Conservation (phyloP, 495 filamentous ascomycete genomes). For the Hapsidospora chrysogenum region DNA sequence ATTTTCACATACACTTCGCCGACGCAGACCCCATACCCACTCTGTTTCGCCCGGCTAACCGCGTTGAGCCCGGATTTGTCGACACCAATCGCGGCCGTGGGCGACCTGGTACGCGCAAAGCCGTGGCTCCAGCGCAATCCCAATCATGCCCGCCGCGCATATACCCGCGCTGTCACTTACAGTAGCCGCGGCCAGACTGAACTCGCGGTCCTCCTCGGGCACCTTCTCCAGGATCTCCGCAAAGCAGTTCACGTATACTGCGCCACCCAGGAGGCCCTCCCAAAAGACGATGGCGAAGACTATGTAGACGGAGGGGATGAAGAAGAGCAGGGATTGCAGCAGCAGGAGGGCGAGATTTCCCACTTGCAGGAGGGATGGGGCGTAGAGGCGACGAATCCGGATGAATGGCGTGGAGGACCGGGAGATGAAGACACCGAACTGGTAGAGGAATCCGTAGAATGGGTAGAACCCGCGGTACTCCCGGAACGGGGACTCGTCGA, state of each 20-base stretch:
- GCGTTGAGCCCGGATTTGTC: slow-evolving; percentile 18
- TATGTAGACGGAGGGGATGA: slow-evolving; percentile 68
- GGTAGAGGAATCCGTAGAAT: slow-evolving; percentile 80
- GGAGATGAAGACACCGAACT: slow-evolving; percentile 85
- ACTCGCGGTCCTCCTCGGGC: slow-evolving; percentile 62
- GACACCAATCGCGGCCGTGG: slow-evolving; percentile 66
- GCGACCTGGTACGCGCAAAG: slow-evolving; percentile 69
- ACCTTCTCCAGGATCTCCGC: slow-evolving; percentile 78
- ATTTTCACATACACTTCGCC: too few species aligned
- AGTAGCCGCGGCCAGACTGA: slow-evolving; percentile 73
- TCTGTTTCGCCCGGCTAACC: slow-evolving; percentile 12
- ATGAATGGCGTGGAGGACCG: slow-evolving; percentile 79
- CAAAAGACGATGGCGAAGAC: slow-evolving; percentile 80
- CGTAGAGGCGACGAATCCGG: slow-evolving; percentile 63
- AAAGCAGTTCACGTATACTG: slow-evolving; percentile 92
- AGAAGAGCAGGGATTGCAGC: slow-evolving; percentile 56
- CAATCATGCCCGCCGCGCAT: slow-evolving; percentile 71
- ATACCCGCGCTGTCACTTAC: slow-evolving; percentile 89
- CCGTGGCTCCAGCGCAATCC: slow-evolving; percentile 69
- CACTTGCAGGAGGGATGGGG: slow-evolving; percentile 71
- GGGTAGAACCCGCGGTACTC: slow-evolving; percentile 82
- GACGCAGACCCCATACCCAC: too few species aligned
- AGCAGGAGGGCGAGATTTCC: slow-evolving; percentile 59
- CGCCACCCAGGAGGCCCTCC: slow-evolving; percentile 81
- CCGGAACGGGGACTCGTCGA: slow-evolving; percentile 55